A percentile compares a stretch with the other conserved stretches of the same genome.
These are phyloP conservation scores for Lecanoromycetidae sp. DNA, from an alignment of 2,329 filamentous ascomycete genomes.

Conservation along the genomic window DNA sequence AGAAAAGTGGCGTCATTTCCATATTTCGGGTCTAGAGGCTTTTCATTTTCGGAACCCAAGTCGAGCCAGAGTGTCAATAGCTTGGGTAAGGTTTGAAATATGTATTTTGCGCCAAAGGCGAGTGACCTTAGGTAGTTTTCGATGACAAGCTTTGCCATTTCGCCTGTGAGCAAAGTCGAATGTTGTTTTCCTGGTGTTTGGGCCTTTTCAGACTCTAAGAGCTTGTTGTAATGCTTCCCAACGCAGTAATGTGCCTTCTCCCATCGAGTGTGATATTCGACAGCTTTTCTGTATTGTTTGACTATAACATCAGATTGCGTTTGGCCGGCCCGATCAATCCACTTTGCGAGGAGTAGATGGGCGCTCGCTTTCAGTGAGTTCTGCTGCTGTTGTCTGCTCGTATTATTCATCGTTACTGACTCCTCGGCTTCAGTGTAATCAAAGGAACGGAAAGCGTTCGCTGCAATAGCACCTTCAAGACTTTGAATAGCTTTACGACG, in stretches of 20 bases:
- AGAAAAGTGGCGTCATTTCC: slow-evolving; percentile 34
- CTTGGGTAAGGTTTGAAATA: slow-evolving; percentile 87
- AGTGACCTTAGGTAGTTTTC: slow-evolving; percentile 87
- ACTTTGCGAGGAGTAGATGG: slow-evolving; percentile 82
- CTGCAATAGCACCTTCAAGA: slow-evolving; percentile 72
- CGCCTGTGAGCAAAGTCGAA: slow-evolving; percentile 62
- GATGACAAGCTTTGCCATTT: slow-evolving; percentile 76
- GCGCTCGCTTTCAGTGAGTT: slow-evolving; percentile 44
- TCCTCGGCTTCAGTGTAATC: slow-evolving; percentile 29
- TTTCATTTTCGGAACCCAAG: slow-evolving; percentile 63
- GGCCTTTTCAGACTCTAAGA: slow-evolving; percentile 75
- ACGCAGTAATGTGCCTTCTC: slow-evolving; percentile 97
- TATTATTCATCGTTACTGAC: slow-evolving; percentile 25
- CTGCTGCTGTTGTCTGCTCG: slow-evolving; percentile 35
- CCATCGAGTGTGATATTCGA: slow-evolving; percentile 49
- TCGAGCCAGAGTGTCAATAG: slow-evolving; percentile 91
- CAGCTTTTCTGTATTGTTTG: slow-evolving; percentile 68
- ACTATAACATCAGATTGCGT: slow-evolving; percentile 72
- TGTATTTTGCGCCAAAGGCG: slow-evolving; percentile 81
- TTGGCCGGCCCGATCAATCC: slow-evolving; percentile 91
- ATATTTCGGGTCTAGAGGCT: slow-evolving; percentile 40
- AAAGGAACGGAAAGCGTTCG: slow-evolving; percentile 56
- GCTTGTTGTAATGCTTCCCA: slow-evolving; percentile 92
- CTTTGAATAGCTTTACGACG: slow-evolving; percentile 91
- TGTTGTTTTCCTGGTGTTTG: slow-evolving; percentile 64